Conservation (phyloP, 2,329 filamentous ascomycete species). For the Sclerotinia glacialis region DNA sequence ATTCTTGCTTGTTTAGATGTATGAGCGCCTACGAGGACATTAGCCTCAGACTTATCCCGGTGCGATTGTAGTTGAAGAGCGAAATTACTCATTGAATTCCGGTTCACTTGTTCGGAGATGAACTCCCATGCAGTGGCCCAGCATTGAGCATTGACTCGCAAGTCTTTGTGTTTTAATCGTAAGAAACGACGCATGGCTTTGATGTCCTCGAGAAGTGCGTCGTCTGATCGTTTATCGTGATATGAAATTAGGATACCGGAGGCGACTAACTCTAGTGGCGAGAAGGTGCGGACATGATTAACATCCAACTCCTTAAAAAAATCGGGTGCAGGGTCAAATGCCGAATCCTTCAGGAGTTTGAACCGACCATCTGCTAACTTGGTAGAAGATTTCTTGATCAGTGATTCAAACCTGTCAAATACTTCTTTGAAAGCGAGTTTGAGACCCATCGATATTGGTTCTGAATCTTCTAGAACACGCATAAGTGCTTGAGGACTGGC, state of each 20-base stretch:
- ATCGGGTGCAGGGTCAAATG: constrained; percentile 36
- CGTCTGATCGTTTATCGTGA: constrained; percentile 34
- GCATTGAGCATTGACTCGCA: constrained; percentile 40
- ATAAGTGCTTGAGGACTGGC: constrained; percentile 37
- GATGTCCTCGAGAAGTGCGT: constrained; percentile 39
- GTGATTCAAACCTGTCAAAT: constrained; percentile 38
- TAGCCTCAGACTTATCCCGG: not conserved
- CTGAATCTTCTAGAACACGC: constrained; percentile 37
- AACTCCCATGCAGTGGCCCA: constrained; percentile 39
- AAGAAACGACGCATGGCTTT: constrained; percentile 38
- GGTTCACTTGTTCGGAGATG: constrained; percentile 25
- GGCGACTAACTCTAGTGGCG: constrained; percentile 40
- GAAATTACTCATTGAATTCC: not conserved
- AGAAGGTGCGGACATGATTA: constrained; percentile 39
- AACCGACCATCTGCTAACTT: constrained; percentile 31
- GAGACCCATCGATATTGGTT: constrained; percentile 33
- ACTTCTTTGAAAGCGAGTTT: constrained; percentile 37
- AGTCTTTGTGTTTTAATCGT: constrained; percentile 38
- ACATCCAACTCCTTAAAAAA: constrained; percentile 32
- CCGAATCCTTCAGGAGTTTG: constrained; percentile 33
- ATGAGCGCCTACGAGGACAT: not conserved
- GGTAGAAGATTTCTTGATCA: constrained; percentile 37
- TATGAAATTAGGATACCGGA: constrained; percentile 38
- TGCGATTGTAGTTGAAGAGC: constrained; percentile 11
- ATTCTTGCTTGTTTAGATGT: not conserved